Conservation (phyloP, 192 early-diverging fungal genomes). For the Dissophora ornata region DNA sequence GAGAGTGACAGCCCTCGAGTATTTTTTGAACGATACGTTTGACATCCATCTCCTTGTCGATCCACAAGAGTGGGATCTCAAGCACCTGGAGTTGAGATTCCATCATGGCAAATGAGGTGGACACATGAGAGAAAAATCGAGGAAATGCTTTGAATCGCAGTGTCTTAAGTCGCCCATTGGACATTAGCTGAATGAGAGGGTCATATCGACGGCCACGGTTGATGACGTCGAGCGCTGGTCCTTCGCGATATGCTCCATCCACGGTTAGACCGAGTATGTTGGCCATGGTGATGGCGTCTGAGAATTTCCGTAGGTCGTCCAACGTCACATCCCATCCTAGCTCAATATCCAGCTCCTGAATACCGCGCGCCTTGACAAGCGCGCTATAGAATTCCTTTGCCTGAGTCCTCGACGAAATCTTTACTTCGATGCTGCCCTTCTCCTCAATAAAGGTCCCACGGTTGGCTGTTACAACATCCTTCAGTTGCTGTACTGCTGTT, state of each 20-base stretch:
- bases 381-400: slow-evolving; percentile 17
- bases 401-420: neutral
- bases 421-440: slow-evolving; percentile 2
- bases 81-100: too few relatives aligned
- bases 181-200: too few relatives aligned
- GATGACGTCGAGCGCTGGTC: neutral
- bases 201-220: neutral
- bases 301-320: neutral
- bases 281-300: neutral
- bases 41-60: too few relatives aligned
- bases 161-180: too few relatives aligned
- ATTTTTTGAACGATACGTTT: too few relatives aligned
- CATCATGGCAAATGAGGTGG: too few relatives aligned
- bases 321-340: slow-evolving; percentile 3
- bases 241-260: neutral
- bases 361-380: neutral
- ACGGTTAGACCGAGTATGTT: neutral
- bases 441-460: neutral
- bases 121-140: too few relatives aligned
- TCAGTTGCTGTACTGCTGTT: neutral
- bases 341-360: neutral
- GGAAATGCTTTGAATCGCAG: too few relatives aligned
- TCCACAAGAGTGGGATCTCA: too few relatives aligned
- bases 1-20: too few relatives aligned
- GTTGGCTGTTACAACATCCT: neutral